Percentiles rank a stretch among this genome's conserved stretches.
These are phyloP conservation scores for Mycosphaerella sp. DNA, from an alignment of 2,329 filamentous ascomycete species.

Conservation along the genomic window DNA sequence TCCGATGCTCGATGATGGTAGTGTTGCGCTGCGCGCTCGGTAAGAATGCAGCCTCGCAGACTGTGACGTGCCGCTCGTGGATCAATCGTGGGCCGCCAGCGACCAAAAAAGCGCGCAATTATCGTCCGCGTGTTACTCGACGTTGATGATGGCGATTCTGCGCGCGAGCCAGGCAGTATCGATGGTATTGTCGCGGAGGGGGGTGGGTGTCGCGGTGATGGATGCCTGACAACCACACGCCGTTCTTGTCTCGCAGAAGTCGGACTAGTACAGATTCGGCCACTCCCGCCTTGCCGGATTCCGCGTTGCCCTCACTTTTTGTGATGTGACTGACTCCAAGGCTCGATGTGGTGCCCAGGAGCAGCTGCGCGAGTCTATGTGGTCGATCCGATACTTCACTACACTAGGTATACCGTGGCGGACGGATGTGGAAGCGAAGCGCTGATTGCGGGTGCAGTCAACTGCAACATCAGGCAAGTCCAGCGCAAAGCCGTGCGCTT, in stretches of 20 bases:
- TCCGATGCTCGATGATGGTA: slow-evolving; percentile 24
- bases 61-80: slow-evolving; percentile 13
- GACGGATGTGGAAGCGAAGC: too few species aligned
- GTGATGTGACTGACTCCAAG: too few species aligned
- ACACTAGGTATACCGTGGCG: too few species aligned
- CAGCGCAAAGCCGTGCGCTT: too few species aligned
- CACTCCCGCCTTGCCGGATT: too few species aligned
- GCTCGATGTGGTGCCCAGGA: too few species aligned
- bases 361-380: too few species aligned
- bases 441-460: too few species aligned
- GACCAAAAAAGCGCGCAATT: slow-evolving; percentile 19
- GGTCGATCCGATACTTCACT: too few species aligned
- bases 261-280: background rate
- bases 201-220: slow-evolving; percentile 16
- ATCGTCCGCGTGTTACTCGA: background rate
- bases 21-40: slow-evolving; percentile 24
- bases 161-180: slow-evolving; percentile 25
- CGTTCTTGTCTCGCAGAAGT: background rate
- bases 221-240: background rate
- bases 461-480: too few species aligned
- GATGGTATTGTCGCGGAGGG: slow-evolving; percentile 25
- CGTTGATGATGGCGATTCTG: slow-evolving; percentile 24
- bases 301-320: too few species aligned
- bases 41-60: slow-evolving; percentile 16
- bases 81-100: slow-evolving; percentile 31